A percentile compares a stretch with the other conserved stretches of the same genome.
phyloP scores from a whole-genome alignment of 257 asterid genomes.

The Solanum pennellii region DNA sequence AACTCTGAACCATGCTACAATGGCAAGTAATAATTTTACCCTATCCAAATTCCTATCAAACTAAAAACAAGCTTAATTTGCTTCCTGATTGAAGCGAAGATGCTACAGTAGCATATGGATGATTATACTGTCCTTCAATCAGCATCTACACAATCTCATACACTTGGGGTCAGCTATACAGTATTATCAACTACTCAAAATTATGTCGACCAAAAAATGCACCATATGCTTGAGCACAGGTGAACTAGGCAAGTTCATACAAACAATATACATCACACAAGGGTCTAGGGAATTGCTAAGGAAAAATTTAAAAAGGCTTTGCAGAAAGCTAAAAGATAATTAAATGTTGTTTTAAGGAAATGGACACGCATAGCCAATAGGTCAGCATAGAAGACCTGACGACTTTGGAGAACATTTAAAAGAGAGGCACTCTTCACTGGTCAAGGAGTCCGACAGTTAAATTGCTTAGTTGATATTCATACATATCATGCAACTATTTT shows the following conservation, averaged over 20 bases:
- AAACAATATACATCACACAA: background rate
- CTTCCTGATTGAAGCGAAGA: background rate
- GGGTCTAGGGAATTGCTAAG: background rate
- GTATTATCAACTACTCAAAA: background rate
- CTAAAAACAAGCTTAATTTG: background rate
- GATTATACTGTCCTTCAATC: background rate
- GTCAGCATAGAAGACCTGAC: background rate
- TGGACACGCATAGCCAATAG: background rate
- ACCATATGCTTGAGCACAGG: background rate
- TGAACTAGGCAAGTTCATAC: background rate
- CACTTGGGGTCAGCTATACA: background rate
- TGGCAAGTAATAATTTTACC: background rate
- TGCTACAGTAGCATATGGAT: background rate
- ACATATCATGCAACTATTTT: background rate
- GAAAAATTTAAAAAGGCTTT: background rate
- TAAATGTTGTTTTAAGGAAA: background rate
- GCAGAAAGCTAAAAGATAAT: background rate
- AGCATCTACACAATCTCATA: background rate
- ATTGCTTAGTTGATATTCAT: background rate
- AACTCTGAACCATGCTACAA: background rate
- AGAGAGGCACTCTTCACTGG: background rate
- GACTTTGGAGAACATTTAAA: background rate
- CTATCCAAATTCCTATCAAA: background rate
- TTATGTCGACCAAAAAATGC: background rate
- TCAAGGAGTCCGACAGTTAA: background rate